Evolutionary conservation across 441 rosid species (phyloP), one percentile per base, ranked within the genome.

Genomic region (Gossypium davidsonii): DNA sequence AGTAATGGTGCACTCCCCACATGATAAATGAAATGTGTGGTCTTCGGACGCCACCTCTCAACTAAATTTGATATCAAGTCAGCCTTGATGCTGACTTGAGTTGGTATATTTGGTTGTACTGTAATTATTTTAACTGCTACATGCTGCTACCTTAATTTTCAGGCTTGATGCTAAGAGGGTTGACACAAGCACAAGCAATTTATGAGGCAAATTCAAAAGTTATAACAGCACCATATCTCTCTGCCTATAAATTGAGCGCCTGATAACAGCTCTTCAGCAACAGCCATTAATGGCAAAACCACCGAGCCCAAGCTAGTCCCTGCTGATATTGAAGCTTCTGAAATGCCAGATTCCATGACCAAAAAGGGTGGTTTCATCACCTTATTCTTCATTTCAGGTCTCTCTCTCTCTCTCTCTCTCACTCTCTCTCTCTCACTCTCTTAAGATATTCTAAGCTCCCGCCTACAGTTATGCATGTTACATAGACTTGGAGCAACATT

Each of bases 281-380:
- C 11, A 46, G 26, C 46, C 12, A 23, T 4, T 46, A 28, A 21
- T 73, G 76, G 71, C 37, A 53, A 65, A 48, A 14, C 67, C 49
- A 55, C 15, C 12, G 34, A 71, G 17, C 28, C 34, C 20, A 28
- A 55, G 15, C 58, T 25, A 1, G 28, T 59, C 52, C 49, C 74
- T 71, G 10, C 49, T 18, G 73, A 60, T 56, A 51, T 25, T 44
- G 70, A 75, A 73, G 71, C 76, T 39, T 2, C 44, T 34, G 42
- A 61, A 61, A 25, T 37, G 20, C 31, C 71, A 26, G 46, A 39
- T 25, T 48, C 71, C 52, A 10, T 23, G 4, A 31, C 57, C 67
- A 72, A 44, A 59, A 42, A 56, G 39, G 77, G 73, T 52, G 74
- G 77, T 42, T 62, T 76, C 37, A 18, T 62, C 53, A 28, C 71